A percentile compares a stretch with the other conserved stretches of the same genome.
Evolutionary conservation across 2,329 filamentous ascomycete genomes (phyloP).

Genomic region (Mollisiaceae sp.): DNA sequence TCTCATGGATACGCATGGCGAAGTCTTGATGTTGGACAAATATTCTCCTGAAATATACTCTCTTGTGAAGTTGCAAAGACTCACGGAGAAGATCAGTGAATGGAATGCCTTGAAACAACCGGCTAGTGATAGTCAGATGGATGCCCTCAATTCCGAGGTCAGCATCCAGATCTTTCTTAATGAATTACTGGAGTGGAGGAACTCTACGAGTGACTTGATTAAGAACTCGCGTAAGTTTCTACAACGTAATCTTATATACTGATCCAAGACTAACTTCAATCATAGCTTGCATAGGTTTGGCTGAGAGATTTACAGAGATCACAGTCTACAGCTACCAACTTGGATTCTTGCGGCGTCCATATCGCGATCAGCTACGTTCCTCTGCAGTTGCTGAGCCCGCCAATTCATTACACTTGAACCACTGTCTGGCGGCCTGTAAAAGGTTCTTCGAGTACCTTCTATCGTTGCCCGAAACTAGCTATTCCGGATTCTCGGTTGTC

Average conservation of each 20-base stretch:
- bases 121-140: constrained; percentile 22
- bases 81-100: constrained; percentile 30
- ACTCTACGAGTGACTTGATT: constrained; percentile 24
- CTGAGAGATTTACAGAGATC: constrained; percentile 27
- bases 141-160: constrained; percentile 33
- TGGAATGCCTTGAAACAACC: constrained; percentile 17
- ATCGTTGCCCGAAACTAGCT: constrained; percentile 32
- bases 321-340: constrained; percentile 37
- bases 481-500: constrained; percentile 29
- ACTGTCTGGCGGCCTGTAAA: constrained; percentile 33
- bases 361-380: constrained; percentile 23
- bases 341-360: constrained; percentile 34
- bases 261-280: background rate
- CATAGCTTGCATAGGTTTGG: constrained; percentile 28
- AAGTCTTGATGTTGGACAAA: constrained; percentile 25
- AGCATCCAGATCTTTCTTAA: constrained; percentile 35
- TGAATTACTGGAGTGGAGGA: constrained; percentile 36
- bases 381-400: background rate
- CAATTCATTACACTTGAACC: constrained; percentile 25
- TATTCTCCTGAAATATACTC: constrained; percentile 24
- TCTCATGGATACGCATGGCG: constrained; percentile 31
- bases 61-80: constrained; percentile 33
- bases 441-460: constrained; percentile 38
- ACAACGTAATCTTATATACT: constrained; percentile 14
- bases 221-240: constrained; percentile 29